Evolutionary conservation across 306 rosid genomes (phyloP).

Genomic region (Malus asiatica): DNA sequence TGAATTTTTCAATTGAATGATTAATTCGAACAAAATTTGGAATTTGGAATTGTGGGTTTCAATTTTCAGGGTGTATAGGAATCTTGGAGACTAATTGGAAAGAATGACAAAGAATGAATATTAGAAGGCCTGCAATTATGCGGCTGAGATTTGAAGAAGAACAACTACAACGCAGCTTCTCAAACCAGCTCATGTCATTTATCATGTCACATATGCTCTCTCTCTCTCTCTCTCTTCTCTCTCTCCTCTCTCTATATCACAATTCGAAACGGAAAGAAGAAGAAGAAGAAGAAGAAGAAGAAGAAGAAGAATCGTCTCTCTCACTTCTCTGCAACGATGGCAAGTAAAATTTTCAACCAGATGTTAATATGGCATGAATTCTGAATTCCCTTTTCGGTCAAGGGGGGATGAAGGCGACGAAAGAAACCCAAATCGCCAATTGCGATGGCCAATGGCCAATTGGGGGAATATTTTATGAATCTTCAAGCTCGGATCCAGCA

Average conservation of each 20-base stretch:
- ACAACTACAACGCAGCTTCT: conserved; percentile 2
- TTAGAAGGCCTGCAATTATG: conserved; percentile 14
- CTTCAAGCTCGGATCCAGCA: neutral
- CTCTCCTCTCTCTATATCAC: neutral
- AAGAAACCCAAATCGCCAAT: neutral
- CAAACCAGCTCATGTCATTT: conserved; percentile 11
- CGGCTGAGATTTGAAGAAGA: conserved; percentile 17
- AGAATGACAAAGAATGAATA: conserved; percentile 9
- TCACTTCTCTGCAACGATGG: neutral
- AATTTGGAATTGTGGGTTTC: neutral
- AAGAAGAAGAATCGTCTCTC: neutral
- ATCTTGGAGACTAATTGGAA: conserved; percentile 11
- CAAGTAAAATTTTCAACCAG: neutral
- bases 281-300: too few species aligned
- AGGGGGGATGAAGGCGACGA: neutral
- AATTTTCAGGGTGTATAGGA: conserved; percentile 11
- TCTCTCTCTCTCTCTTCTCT: neutral
- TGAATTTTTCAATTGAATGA: neutral
- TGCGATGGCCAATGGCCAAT: neutral
- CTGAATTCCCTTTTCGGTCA: neutral
- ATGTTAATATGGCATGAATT: neutral
- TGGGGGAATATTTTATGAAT: neutral
- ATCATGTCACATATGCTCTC: conserved; percentile 8
- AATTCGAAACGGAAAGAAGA: neutral
- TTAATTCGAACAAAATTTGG: too few species aligned